Percentiles rank a stretch among this genome's conserved stretches.
Evolutionary conservation across 2,329 filamentous ascomycete species (phyloP).

Genomic region (Sarocladium strictum): DNA sequence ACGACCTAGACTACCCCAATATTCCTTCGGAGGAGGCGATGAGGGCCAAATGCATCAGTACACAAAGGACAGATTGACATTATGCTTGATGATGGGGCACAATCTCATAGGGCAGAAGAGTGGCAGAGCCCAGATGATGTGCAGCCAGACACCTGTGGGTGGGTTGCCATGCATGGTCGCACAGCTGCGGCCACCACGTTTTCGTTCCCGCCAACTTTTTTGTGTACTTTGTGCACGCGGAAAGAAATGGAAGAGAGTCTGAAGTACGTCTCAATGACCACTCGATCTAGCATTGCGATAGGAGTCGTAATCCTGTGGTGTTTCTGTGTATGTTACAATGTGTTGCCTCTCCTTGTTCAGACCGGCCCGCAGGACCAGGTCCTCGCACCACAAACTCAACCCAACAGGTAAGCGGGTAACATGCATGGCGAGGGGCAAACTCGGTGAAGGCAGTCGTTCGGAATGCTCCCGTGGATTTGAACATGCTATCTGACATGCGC

Average conservation of each 20-base stretch:
- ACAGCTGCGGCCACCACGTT: neutral
- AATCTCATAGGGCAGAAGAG: slow-evolving; percentile 29
- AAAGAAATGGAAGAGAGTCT: neutral
- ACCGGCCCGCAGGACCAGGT: no score
- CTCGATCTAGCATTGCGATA: no score
- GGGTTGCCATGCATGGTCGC: slow-evolving; percentile 6
- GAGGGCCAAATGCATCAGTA: neutral
- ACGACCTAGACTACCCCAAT: neutral
- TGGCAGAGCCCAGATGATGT: slow-evolving; percentile 9
- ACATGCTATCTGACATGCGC: no score
- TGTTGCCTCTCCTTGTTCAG: no score
- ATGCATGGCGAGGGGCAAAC: neutral
- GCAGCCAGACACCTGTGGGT: neutral
- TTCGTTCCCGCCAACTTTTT: neutral
- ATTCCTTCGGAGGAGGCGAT: neutral
- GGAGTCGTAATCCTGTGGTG: no score
- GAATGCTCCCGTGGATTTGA: neutral
- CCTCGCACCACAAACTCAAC: no score
- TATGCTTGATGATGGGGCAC: slow-evolving; percentile 36
- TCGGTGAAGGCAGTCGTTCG: slow-evolving; percentile 1
- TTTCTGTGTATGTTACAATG: no score
- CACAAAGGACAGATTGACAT: neutral
- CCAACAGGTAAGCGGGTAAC: neutral
- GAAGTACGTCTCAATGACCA: neutral
- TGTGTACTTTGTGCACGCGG: neutral